phyloP scores from a whole-genome alignment of 2,329 filamentous ascomycete genomes.

The Alternaria brassicicola region DNA sequence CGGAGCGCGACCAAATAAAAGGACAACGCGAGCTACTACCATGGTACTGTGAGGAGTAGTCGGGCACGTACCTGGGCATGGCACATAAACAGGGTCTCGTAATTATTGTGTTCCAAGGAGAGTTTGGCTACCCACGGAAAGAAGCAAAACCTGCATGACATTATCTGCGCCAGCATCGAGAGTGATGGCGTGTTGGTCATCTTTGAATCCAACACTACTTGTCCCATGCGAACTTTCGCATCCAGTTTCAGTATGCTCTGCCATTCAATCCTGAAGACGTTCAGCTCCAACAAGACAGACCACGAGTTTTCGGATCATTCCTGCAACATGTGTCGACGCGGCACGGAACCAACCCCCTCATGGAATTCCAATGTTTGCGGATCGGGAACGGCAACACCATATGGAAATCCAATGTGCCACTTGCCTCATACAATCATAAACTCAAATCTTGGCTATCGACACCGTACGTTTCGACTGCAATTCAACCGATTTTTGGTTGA shows the following conservation, averaged over 20 bases:
- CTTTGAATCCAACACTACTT: neutral
- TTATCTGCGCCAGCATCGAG: neutral
- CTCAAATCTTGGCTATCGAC: constrained; percentile 10
- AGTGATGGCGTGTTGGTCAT: neutral
- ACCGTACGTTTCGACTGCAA: constrained; percentile 4
- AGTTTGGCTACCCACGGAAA: neutral
- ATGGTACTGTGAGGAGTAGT: constrained; percentile 2
- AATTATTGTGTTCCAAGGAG: neutral
- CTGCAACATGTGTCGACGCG: constrained; percentile 1
- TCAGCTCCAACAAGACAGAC: neutral
- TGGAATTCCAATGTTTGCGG: constrained; percentile 1
- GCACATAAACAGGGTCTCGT: neutral
- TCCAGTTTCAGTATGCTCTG: neutral
- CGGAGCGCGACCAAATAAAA: neutral
- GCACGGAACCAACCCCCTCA: neutral
- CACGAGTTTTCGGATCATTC: neutral
- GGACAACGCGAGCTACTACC: neutral
- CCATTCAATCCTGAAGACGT: neutral
- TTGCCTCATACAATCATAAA: constrained; percentile 16
- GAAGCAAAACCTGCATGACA: constrained; percentile 1
- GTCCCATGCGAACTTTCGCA: neutral
- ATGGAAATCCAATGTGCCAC: neutral
- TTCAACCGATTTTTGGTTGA: constrained; percentile 18
- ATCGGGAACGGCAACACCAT: neutral
- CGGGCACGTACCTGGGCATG: neutral